Conservation (phyloP, 2,329 filamentous ascomycete genomes). For the Arthrobotrys musiformis region DNA sequence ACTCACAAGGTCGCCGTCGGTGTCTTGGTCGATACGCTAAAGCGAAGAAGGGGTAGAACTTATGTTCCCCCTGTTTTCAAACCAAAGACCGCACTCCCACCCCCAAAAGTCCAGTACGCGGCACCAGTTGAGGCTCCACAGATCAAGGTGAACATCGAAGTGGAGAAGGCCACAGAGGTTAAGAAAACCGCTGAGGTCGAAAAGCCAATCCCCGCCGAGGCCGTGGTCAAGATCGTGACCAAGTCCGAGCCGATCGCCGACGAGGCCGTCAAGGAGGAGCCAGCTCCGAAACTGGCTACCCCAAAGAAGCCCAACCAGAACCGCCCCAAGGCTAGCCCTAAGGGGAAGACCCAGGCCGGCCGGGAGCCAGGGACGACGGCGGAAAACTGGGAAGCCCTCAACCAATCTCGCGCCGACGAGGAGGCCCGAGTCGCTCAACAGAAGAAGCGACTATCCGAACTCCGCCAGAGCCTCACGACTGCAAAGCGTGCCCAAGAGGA, state of each 20-base stretch:
- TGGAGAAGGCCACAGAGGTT: background rate
- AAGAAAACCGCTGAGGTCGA: background rate
- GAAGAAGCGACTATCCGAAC: constrained; percentile 66
- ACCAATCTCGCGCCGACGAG: background rate
- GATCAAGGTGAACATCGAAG: constrained; percentile 25
- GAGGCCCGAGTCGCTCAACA: background rate
- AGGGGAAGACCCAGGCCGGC: background rate
- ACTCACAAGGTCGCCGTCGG: constrained; percentile 73
- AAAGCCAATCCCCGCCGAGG: background rate
- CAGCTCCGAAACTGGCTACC: background rate
- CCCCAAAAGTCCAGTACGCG: constrained; percentile 15
- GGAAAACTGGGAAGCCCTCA: constrained; percentile 66
- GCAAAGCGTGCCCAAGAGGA: constrained; percentile 63
- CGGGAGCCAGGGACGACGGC: constrained; percentile 72
- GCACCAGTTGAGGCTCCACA: background rate
- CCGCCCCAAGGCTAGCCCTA: background rate
- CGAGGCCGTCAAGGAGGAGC: background rate
- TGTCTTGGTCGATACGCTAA: constrained; percentile 62
- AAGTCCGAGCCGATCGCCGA: background rate
- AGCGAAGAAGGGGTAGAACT: constrained; percentile 14
- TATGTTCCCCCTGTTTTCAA: background rate
- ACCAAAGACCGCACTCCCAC: background rate
- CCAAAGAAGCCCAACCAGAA: background rate
- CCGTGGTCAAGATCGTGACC: background rate
- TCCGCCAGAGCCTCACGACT: constrained; percentile 63